Conservation (phyloP, 148 eudicot genomes). For the Rhododendron simsii region DNA sequence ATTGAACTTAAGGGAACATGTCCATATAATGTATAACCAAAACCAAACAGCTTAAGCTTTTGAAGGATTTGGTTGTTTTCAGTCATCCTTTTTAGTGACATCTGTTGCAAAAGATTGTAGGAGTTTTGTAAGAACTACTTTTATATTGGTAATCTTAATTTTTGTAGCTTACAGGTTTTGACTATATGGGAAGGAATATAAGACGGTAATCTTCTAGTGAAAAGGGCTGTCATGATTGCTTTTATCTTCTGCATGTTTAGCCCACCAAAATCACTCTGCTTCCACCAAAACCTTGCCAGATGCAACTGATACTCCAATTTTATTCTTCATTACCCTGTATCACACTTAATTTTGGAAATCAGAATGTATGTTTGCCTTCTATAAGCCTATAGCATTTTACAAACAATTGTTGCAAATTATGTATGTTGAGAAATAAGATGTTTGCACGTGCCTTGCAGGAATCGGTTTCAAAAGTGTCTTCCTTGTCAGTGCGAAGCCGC, state of each 20-base stretch:
- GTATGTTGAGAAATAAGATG: neutral
- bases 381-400: neutral
- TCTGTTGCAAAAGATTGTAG: too few relatives aligned
- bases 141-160: neutral
- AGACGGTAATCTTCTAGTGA: neutral
- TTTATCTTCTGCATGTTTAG: neutral
- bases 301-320: neutral
- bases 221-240: neutral
- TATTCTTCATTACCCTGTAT: too few relatives aligned
- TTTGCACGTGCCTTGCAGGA: slow-evolving; percentile 17
- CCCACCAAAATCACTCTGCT: too few relatives aligned
- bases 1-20: too few relatives aligned
- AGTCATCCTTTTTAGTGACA: too few relatives aligned
- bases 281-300: neutral
- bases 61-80: too few relatives aligned
- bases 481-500: slow-evolving; percentile 29
- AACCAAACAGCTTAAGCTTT: too few relatives aligned
- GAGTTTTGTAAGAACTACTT: neutral
- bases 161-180: neutral
- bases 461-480: slow-evolving; percentile 54
- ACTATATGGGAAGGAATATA: neutral
- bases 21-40: too few relatives aligned
- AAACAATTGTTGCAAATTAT: neutral
- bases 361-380: neutral
- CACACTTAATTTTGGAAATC: neutral